Conservation (phyloP, 2,329 filamentous ascomycete genomes). For the Trichoderma sp. region DNA sequence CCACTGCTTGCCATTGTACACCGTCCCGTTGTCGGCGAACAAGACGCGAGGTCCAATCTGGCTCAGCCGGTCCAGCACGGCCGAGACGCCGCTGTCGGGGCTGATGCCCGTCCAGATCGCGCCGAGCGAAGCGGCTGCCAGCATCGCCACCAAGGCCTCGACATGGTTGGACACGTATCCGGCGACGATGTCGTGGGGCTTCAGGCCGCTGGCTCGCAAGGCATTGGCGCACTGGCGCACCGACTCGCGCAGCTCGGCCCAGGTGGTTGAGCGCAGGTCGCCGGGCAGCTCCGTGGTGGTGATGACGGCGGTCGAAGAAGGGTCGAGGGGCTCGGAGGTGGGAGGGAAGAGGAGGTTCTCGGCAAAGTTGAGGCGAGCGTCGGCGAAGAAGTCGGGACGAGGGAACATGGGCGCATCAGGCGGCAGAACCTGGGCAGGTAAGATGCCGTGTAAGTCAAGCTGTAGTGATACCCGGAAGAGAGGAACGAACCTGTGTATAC, state of each 20-base stretch:
- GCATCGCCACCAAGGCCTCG: conserved; percentile 84
- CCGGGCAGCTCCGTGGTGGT: conserved; percentile 74
- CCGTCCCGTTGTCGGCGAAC: conserved; percentile 83
- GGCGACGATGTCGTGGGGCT: conserved; percentile 59
- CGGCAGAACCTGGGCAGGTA: conserved; percentile 63
- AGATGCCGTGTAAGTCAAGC: background rate
- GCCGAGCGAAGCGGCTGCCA: conserved; percentile 79
- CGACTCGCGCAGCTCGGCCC: conserved; percentile 76
- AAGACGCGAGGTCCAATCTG: conserved; percentile 84
- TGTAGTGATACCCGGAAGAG: background rate
- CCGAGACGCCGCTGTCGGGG: conserved; percentile 88
- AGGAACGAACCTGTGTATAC: conserved; percentile 58
- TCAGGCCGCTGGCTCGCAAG: conserved; percentile 66
- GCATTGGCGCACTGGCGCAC: conserved; percentile 74
- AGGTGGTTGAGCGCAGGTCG: conserved; percentile 62
- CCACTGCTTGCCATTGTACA: conserved; percentile 91
- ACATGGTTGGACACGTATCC: conserved; percentile 88
- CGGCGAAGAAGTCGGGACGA: conserved; percentile 80
- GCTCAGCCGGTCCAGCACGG: conserved; percentile 80
- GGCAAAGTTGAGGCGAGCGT: conserved; percentile 83
- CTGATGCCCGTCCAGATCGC: conserved; percentile 93
- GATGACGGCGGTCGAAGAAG: conserved; percentile 70
- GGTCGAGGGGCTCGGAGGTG: conserved; percentile 45
- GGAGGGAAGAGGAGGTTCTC: conserved; percentile 89
- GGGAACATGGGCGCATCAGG: conserved; percentile 75